Evolutionary conservation across 257 asterid genomes (phyloP), one percentile per base, ranked within the genome.

Genomic region (Perilla frutescens): DNA sequence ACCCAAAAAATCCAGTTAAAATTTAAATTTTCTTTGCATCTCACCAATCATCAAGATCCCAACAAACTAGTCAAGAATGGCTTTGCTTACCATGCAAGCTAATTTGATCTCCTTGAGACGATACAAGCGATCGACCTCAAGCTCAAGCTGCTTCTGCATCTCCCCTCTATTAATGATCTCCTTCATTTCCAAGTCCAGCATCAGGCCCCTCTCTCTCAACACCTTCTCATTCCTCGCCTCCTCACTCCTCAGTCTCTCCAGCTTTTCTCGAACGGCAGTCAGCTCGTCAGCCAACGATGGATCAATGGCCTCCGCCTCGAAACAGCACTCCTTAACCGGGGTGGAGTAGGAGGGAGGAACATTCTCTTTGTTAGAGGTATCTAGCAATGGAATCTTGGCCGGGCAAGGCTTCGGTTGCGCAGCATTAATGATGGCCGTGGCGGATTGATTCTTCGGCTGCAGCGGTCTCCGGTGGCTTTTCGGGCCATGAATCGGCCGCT

Each of bases 61-160:
- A 60, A 8, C n/a, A n/a, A n/a, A n/a, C n/a, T 2, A 7, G 0
- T 8, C 11, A 44, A 7, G 11, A 44, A 47, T 47, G 51, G 51
- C 4, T 15, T 5, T 44, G 12, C 5, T 43, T 58, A 92, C 98
- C 90, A 64, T 74, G 83, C 89, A 89, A 45, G 93, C 86, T 63
- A 88, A 49, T 71, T 76, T 87, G 82, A 93, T 89, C 81, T 93
- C 88, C 48, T 88, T 88, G 60, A 93, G 84, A 48, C 97, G 90
- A 61, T 85, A 93, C 81, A 93, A 50, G 7, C 97, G 84, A 79
- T 93, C 98, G 3, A 93, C 90, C 79, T 93, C 96, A n/a, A 86
- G 85, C 78, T 93, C 98, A 3, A 91, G 90, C 77, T 84, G 79
- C 67, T 87, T 89, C 88, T 93, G 98, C 63, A 43, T 31, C 66